These are phyloP conservation scores for Aspergillus sp. DNA, from an alignment of 2,329 filamentous ascomycete species.

Conservation along the genomic window DNA sequence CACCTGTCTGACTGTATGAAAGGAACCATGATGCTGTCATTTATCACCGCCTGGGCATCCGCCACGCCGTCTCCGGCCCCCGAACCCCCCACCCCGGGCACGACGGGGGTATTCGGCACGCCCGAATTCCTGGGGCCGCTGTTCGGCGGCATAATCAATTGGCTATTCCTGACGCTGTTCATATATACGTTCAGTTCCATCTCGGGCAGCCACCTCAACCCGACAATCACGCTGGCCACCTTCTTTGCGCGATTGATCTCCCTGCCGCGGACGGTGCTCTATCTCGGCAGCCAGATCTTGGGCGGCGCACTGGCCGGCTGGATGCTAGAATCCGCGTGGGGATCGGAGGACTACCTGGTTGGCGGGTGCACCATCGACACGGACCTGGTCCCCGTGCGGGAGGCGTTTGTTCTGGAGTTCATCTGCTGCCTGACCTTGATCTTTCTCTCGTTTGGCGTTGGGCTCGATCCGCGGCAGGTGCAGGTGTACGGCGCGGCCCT, in stretches of 20 bases:
- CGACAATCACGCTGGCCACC: slow-evolving; percentile 54
- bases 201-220: slow-evolving; percentile 55
- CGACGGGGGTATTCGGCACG: slow-evolving; percentile 27
- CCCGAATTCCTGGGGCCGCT: slow-evolving; percentile 28
- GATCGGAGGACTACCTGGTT: slow-evolving; percentile 28
- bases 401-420: slow-evolving; percentile 51
- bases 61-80: slow-evolving; percentile 7
- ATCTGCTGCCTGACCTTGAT: slow-evolving; percentile 47
- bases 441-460: slow-evolving; percentile 53
- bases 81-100: slow-evolving; percentile 6
- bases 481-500: slow-evolving; percentile 51
- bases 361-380: slow-evolving; percentile 42
- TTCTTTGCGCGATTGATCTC: slow-evolving; percentile 52
- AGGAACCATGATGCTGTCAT: slow-evolving; percentile 29
- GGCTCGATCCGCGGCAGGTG: slow-evolving; percentile 53
- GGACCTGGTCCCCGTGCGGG: slow-evolving; percentile 32
- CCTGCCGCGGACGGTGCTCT: slow-evolving; percentile 49
- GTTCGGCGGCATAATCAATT: slow-evolving; percentile 40
- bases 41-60: slow-evolving; percentile 22
- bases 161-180: slow-evolving; percentile 46
- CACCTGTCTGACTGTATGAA: neutral
- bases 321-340: slow-evolving; percentile 34
- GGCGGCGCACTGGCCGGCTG: slow-evolving; percentile 48
- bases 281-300: slow-evolving; percentile 46
- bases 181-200: slow-evolving; percentile 51